These are phyloP conservation scores for Lithohypha guttulata DNA, from an alignment of 2,329 filamentous ascomycete species.

Conservation along the genomic window DNA sequence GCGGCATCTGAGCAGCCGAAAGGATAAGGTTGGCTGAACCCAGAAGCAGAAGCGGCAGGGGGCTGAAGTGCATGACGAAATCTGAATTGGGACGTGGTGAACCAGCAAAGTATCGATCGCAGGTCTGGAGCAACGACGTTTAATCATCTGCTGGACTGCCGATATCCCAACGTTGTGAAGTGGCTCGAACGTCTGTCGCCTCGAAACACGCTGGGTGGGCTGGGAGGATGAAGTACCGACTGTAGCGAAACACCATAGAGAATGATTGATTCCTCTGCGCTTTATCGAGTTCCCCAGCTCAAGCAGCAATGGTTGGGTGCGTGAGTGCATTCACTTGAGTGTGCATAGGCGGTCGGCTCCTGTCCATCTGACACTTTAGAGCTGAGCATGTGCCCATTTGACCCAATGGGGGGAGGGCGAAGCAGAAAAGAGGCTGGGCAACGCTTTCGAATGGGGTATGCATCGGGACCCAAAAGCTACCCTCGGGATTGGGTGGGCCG, in stretches of 20 bases:
- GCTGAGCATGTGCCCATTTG: slow-evolving; percentile 1
- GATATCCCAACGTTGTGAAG: neutral
- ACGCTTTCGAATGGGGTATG: slow-evolving; percentile 4
- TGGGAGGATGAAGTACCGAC: neutral
- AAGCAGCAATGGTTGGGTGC: too few species aligned
- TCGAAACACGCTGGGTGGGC: slow-evolving; percentile 1
- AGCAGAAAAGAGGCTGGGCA: slow-evolving; percentile 3
- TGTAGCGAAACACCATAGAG: neutral
- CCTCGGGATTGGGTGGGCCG: slow-evolving; percentile 1
- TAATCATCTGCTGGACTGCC: slow-evolving; percentile 1
- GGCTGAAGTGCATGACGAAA: slow-evolving; percentile 1
- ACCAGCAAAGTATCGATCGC: slow-evolving; percentile 2
- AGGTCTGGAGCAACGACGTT: slow-evolving; percentile 2
- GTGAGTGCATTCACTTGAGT: too few species aligned
- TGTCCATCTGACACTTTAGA: slow-evolving; percentile 4
- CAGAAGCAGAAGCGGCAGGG: slow-evolving; percentile 2
- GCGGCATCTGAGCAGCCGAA: neutral
- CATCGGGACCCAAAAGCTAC: slow-evolving; percentile 4
- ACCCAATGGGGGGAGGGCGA: slow-evolving; percentile 1
- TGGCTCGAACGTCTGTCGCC: slow-evolving; percentile 1
- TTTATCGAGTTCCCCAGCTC: too few species aligned
- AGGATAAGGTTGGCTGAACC: neutral
- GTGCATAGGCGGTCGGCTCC: too few species aligned
- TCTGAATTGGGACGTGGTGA: slow-evolving; percentile 2
- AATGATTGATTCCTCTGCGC: too few species aligned